Conservation (phyloP, 805 yeast genomes). For the Priceomyces fermenticarens region DNA sequence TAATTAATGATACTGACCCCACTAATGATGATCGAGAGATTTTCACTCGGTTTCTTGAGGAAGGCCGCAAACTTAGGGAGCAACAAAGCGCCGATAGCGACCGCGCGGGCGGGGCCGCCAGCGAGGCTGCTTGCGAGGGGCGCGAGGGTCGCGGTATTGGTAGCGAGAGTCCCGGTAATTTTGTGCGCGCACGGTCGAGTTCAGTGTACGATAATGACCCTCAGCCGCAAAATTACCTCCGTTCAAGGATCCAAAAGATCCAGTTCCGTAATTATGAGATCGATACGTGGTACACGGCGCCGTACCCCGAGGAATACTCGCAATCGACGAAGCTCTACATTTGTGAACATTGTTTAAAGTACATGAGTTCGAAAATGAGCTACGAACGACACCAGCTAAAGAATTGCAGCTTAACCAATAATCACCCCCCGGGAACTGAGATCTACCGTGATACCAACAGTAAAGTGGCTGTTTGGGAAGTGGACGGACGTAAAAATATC, state of each 20-base stretch:
- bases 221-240: constrained; percentile 5
- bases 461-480: constrained; percentile 41
- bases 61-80: constrained; percentile 38
- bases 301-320: constrained; percentile 86
- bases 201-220: constrained; percentile 2
- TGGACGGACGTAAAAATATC: constrained; percentile 79
- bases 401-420: constrained; percentile 51
- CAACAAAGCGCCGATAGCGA: constrained; percentile 15
- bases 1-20: constrained; percentile 62
- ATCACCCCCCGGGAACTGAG: constrained; percentile 62
- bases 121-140: constrained; percentile 16
- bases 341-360: constrained; percentile 83
- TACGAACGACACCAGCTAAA: constrained; percentile 70
- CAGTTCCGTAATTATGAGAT: constrained; percentile 73
- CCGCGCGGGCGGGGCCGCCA: constrained; percentile 4
- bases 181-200: constrained; percentile 4
- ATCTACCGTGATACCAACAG: constrained; percentile 34
- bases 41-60: constrained; percentile 41
- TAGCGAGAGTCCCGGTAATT: constrained; percentile 4
- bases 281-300: constrained; percentile 89
- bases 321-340: constrained; percentile 60
- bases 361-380: constrained; percentile 66
- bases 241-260: constrained; percentile 52
- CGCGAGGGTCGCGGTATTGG: too few species aligned
- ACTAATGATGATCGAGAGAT: constrained; percentile 44